Evolutionary conservation across 108 stramenopile species (phyloP), one percentile per base, ranked within the genome.

Genomic region (Fragilaria crotonensis): DNA sequence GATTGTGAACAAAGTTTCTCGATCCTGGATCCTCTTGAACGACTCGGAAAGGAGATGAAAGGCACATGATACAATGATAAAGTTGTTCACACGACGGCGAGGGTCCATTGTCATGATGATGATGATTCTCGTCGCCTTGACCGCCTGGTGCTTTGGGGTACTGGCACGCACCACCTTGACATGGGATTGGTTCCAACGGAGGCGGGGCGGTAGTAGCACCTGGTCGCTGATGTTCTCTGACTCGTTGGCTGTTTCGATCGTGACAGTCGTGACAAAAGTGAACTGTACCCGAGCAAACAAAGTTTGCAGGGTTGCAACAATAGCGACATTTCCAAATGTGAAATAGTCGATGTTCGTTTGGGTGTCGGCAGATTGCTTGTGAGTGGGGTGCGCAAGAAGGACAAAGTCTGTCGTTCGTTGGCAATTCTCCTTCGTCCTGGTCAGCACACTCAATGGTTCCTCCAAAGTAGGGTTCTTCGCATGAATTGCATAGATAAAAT

Each of bases 321-420:
- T 85, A 85, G 22, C 84, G 75, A 62, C 84, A 85, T 60, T 85
- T 85, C 84, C 84, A 85, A 19, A 75, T 62, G 5, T 66, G 59
- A 53, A 51, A 67, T 25, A 63, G 64, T 20, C 77, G 52, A 56
- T 85, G 84, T 48, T 71, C 68, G 33, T 56, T 33, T 18, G 80
- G 67, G 27, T 75, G 60, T 9, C 57, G 70, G 52, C 84, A 85
- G 32, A 70, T 46, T 7, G 48, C 53, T 63, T 69, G 79, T 31
- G 74, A 36, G 28, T 71, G 74, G 19, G 80, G 78, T 0, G 79
- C 61, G 63, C 84, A 85, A 2, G 66, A 55, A 31, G 53, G 51
- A 44, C 84, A 85, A 26, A 85, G 44, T 52, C 76, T 64, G 57
- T 59, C 56, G 19, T 72, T 57, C 25, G 56, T 21, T 14, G 46